Evolutionary conservation across 768 basidiomycete species (phyloP).

Genomic region (Phylloporus arenicola): DNA sequence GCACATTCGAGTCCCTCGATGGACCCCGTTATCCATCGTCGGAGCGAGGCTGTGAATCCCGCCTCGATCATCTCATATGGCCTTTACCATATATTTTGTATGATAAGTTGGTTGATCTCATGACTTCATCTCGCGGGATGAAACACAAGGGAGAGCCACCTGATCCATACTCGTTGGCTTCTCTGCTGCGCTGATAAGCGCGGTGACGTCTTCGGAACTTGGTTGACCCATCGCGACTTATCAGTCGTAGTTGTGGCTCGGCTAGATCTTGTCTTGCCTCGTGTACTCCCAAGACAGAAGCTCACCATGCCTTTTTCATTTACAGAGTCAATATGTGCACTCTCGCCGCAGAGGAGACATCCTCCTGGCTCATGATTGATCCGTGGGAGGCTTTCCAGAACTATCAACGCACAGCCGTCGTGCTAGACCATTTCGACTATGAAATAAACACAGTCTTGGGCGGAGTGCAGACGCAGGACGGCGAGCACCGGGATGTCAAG

Average conservation of each 20-base stretch:
- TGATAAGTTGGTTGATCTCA: conserved; percentile 8
- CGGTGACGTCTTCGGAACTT: conserved; percentile 9
- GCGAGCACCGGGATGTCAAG: conserved; percentile 68
- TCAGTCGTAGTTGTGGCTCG: not conserved
- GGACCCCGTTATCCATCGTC: conserved; percentile 1
- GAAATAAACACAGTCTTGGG: conserved; percentile 85
- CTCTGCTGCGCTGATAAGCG: conserved; percentile 9
- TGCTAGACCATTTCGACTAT: conserved; percentile 95
- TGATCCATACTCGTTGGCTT: conserved; percentile 13
- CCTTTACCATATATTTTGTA: not conserved
- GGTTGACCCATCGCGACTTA: conserved; percentile 1
- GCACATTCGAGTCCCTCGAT: not conserved
- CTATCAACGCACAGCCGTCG: conserved; percentile 95
- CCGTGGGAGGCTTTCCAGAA: conserved; percentile 94
- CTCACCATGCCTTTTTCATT: conserved; percentile 22
- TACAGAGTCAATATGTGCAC: conserved; percentile 81
- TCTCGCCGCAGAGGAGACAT: conserved; percentile 84
- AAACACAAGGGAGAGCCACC: conserved; percentile 3
- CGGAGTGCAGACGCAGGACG: conserved; percentile 69
- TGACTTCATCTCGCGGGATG: conserved; percentile 7
- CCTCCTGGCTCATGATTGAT: conserved; percentile 95
- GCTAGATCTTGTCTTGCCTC: conserved; percentile 4
- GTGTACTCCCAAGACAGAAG: conserved; percentile 6
- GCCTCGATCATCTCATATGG: conserved; percentile 6
- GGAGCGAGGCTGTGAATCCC: conserved; percentile 4